phyloP scores from a whole-genome alignment of 129 eudicot species.

The Deinandra increscens region DNA sequence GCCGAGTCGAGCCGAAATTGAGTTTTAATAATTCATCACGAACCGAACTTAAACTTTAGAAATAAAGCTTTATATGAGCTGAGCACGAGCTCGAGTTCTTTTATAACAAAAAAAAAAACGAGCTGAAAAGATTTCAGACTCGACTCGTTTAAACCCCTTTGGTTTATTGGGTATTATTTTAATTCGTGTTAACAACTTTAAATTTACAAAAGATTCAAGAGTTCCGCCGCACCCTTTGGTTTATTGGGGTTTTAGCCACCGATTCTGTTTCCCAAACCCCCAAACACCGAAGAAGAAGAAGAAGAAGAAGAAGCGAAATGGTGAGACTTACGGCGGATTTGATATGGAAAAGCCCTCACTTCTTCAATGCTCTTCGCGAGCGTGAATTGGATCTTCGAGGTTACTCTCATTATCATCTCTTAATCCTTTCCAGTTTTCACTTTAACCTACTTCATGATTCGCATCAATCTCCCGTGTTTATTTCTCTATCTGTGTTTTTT shows the following conservation, averaged over 20 bases:
- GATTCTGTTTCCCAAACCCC: background rate
- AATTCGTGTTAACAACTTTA: too few species aligned
- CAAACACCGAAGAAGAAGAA: background rate
- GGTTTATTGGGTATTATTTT: too few species aligned
- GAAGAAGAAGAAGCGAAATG: conserved; percentile 37
- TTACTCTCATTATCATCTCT: conserved; percentile 16
- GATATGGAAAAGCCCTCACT: conserved; percentile 98
- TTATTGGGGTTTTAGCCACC: conserved; percentile 39
- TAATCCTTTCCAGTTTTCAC: background rate
- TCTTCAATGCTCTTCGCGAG: conserved; percentile 90
- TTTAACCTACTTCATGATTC: background rate
- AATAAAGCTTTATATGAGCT: too few species aligned
- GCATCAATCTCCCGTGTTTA: too few species aligned
- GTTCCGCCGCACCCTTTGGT: conserved; percentile 1
- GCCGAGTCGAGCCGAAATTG: too few species aligned
- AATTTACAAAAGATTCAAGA: too few species aligned
- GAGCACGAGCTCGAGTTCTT: too few species aligned
- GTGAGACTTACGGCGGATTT: conserved; percentile 90
- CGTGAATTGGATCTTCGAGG: conserved; percentile 99
- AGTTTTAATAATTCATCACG: too few species aligned
- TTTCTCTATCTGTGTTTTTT: background rate
- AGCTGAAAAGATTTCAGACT: too few species aligned
- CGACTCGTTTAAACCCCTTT: too few species aligned
- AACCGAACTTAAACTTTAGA: too few species aligned
- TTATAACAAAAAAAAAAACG: too few species aligned